Evolutionary conservation across 352 stramenopile species (phyloP).

Genomic region (Globisporangium paroecandrum): DNA sequence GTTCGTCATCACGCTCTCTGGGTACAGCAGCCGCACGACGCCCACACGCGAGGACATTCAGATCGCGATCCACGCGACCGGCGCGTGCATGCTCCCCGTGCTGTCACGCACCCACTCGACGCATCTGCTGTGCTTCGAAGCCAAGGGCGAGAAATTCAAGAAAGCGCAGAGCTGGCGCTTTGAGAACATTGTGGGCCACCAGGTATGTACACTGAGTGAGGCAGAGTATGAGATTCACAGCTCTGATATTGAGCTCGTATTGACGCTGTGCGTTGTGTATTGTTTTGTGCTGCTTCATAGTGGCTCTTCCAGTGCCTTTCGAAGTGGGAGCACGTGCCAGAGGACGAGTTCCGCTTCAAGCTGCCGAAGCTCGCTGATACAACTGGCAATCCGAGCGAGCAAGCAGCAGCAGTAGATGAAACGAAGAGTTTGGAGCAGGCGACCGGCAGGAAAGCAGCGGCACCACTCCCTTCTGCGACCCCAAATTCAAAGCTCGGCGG

Average conservation of each 20-base stretch:
- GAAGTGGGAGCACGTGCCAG: conserved; percentile 59
- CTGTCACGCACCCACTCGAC: conserved; percentile 80
- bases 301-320: conserved; percentile 75
- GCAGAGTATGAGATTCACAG: neutral
- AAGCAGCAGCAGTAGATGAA: conserved; percentile 7
- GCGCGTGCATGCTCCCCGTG: conserved; percentile 81
- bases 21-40: conserved; percentile 69
- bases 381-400: conserved; percentile 11
- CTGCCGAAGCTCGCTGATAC: conserved; percentile 8
- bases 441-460: neutral
- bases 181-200: conserved; percentile 71
- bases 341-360: conserved; percentile 49
- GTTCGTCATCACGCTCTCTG: conserved; percentile 82
- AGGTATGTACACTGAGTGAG: conserved; percentile 47
- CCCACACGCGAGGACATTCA: conserved; percentile 82
- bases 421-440: neutral
- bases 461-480: conserved; percentile 15
- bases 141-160: conserved; percentile 82
- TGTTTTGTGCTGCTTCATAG: conserved; percentile 25
- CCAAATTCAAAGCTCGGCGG: conserved; percentile 21
- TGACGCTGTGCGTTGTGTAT: conserved; percentile 2
- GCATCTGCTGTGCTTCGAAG: conserved; percentile 76
- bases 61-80: conserved; percentile 76
- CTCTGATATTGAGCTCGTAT: neutral
- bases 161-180: conserved; percentile 80